phyloP scores from a whole-genome alignment of 192 early-diverging fungal species.

The Spizellomyces sp. region DNA sequence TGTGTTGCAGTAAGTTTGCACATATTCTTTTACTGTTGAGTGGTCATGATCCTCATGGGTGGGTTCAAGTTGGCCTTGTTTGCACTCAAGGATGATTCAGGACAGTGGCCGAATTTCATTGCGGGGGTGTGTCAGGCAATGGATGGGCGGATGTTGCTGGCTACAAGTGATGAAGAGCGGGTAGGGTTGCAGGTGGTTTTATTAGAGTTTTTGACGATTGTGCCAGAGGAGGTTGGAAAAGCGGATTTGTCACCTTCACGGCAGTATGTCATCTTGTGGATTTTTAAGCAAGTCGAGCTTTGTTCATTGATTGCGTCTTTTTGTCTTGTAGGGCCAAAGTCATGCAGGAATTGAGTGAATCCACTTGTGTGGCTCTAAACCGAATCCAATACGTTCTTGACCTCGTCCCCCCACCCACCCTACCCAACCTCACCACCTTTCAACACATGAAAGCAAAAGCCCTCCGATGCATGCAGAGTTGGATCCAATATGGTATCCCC shows the following conservation, averaged over 20 bases:
- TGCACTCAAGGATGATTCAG: conserved; percentile 26
- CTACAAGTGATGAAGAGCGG: not conserved
- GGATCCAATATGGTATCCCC: conserved; percentile 30
- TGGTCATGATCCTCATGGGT: not conserved
- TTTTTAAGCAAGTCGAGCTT: not conserved
- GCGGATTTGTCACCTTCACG: conserved; percentile 16
- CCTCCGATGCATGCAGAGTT: conserved; percentile 29
- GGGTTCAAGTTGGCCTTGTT: conserved; percentile 25
- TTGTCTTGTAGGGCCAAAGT: conserved; percentile 17
- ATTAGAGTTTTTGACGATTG: conserved; percentile 38
- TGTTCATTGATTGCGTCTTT: not conserved
- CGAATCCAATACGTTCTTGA: conserved; percentile 3
- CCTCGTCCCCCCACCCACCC: not conserved
- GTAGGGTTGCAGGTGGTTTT: conserved; percentile 16
- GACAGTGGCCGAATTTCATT: conserved; percentile 32
- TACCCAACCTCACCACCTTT: not conserved
- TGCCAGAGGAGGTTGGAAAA: conserved; percentile 40
- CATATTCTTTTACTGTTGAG: not conserved
- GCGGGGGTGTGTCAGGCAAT: conserved; percentile 13
- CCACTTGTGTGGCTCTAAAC: not conserved
- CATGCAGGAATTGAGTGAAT: conserved; percentile 11
- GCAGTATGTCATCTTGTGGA: conserved; percentile 6
- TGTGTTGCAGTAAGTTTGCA: conserved; percentile 31
- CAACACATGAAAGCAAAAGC: conserved; percentile 13
- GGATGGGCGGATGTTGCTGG: conserved; percentile 1